Conservation (phyloP, 495 filamentous ascomycete genomes). For the Cudoniella acicularis region DNA sequence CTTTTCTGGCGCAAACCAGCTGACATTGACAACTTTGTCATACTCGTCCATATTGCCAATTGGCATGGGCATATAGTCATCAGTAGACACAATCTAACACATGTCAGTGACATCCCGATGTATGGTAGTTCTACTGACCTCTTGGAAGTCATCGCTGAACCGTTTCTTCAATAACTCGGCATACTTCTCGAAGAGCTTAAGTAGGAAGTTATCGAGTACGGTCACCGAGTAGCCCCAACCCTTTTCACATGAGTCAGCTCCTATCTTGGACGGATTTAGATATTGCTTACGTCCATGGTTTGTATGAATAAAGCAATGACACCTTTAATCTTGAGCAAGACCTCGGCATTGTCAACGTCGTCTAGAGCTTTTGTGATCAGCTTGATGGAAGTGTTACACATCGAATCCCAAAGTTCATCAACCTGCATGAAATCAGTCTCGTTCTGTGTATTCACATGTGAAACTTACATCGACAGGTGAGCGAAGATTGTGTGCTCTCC, state of each 20-base stretch:
- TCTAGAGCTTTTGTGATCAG: slow-evolving; percentile 74
- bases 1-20: slow-evolving; percentile 86
- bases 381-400: slow-evolving; percentile 82
- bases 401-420: slow-evolving; percentile 96
- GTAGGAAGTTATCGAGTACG: slow-evolving; percentile 73
- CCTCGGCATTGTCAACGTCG: slow-evolving; percentile 77
- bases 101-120: slow-evolving; percentile 6
- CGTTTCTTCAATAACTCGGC: slow-evolving; percentile 84
- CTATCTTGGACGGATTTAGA: slow-evolving; percentile 7
- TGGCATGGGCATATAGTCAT: slow-evolving; percentile 99
- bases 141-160: slow-evolving; percentile 90
- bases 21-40: slow-evolving; percentile 89
- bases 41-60: slow-evolving; percentile 88
- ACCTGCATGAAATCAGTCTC: slow-evolving; percentile 52
- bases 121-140: slow-evolving; percentile 45
- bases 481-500: slow-evolving; percentile 73
- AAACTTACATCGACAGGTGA: slow-evolving; percentile 74
- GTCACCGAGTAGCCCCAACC: slow-evolving; percentile 86
- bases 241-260: slow-evolving; percentile 38
- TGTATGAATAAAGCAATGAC: slow-evolving; percentile 92
- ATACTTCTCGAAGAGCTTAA: slow-evolving; percentile 89
- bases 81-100: slow-evolving; percentile 79
- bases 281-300: slow-evolving; percentile 75
- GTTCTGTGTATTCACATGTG: background rate
- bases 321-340: slow-evolving; percentile 85